phyloP scores from a whole-genome alignment of 345 rosid genomes.

The Brassica incana region DNA sequence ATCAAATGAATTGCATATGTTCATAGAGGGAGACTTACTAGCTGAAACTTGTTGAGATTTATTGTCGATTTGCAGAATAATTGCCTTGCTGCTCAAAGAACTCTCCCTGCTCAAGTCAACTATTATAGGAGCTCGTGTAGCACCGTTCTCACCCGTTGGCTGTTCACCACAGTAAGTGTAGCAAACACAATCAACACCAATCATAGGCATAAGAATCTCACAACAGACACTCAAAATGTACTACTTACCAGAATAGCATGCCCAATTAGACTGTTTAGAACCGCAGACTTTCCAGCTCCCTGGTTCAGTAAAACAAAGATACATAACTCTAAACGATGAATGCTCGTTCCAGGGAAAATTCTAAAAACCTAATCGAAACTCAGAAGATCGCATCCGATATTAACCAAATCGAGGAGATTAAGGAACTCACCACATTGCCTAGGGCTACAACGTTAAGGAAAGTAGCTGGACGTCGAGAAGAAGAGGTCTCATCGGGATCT shows the following conservation, averaged over 20 bases:
- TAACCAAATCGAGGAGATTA: constrained; percentile 7
- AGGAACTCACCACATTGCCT: constrained; percentile 81
- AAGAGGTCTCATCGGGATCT: constrained; percentile 65
- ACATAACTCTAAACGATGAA: not conserved
- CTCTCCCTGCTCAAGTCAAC: constrained; percentile 68
- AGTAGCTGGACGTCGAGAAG: constrained; percentile 65
- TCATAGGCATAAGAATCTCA: constrained; percentile 8
- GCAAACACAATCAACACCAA: constrained; percentile 23
- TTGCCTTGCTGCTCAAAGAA: constrained; percentile 76
- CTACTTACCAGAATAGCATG: constrained; percentile 89
- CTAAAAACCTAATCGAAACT: not conserved
- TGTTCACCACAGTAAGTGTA: constrained; percentile 36
- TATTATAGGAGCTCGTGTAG: constrained; percentile 90
- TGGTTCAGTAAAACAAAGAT: constrained; percentile 37
- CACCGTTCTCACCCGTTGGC: constrained; percentile 99
- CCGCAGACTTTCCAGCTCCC: constrained; percentile 99
- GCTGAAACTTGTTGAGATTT: constrained; percentile 95
- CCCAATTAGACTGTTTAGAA: constrained; percentile 88
- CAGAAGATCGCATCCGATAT: not conserved
- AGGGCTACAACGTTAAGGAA: constrained; percentile 82
- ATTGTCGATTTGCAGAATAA: constrained; percentile 79
- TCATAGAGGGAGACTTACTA: constrained; percentile 52
- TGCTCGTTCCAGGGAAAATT: not conserved
- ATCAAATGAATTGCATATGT: constrained; percentile 10
- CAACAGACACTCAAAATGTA: not conserved